Evolutionary conservation across 2,329 filamentous ascomycete species (phyloP), one percentile per base, ranked within the genome.

Genomic region (Botrytis deweyae): DNA sequence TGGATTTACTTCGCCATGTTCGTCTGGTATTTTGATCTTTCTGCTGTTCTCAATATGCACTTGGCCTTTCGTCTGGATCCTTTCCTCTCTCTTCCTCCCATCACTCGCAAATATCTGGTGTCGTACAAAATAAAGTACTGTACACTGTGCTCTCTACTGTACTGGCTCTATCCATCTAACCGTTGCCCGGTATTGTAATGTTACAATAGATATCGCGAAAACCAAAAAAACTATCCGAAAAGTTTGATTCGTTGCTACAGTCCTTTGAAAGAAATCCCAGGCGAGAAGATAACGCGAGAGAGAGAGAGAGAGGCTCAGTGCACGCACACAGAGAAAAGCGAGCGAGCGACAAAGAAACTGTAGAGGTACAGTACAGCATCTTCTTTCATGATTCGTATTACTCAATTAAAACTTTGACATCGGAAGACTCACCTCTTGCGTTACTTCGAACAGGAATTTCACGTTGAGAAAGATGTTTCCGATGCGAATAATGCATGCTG

Each of bases 401-500:
- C 66, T 44, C 46, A 55, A 58, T 58, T 61, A 55, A 72, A 69
- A 69, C 63, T 72, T 58, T 72, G 63, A 72, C 38, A 62, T 69
- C 72, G 72, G 42, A 68, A 73, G 25, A 40, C 49, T 52, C 52
- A 49, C 33, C 68, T 52, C 20, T 74, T 72, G 75, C 64, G 36
- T 58, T 49, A 72, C 52, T 63, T 33, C 29, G 33, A 74, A 44
- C 40, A 73, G 59, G 71, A n/a, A 63, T 73, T 42, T 71, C 67
- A 70, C 71, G 71, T 69, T 73, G 58, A 73, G 40, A 69, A 68
- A 65, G 42, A 74, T 72, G 68, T 72, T 74, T 74, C 72, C 72
- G 72, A 74, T 74, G 65, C 61, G 70, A 55, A 69, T 38, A 65
- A 75, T 74, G 78, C 78, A 77, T 65, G 40, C n/a, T 63, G n/a